Evolutionary conservation across 306 rosid genomes (phyloP), one percentile per base, ranked within the genome.

Genomic region (Astragalus membranaceus): DNA sequence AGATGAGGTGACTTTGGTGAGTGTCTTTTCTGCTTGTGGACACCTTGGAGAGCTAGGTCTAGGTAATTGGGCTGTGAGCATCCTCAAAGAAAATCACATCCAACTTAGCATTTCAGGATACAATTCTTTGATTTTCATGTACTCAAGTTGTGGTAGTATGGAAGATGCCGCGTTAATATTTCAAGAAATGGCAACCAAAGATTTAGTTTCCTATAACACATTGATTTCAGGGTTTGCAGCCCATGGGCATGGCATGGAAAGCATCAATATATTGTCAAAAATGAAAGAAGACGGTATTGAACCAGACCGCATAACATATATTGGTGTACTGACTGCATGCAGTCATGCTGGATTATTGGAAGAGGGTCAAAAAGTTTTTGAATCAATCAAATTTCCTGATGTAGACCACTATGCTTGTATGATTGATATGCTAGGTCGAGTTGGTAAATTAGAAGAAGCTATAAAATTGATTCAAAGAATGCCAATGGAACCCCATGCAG

Each of bases 11-110:
- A 88, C 95, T 32, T 64, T 82, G 85, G 88, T 81, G 46, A 84
- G 88, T 80, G 88, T 84, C 61, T 71, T 88, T 41, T 84, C 95
- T 49, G 89, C 91, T 7, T 86, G 95, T 80, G 91, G 86, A 66
- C 95, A 86, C 82, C 80, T 88, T 51, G 89, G 89, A 69, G 86
- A 83, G 7, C 75, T 82, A 69, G 81, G 82, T 53, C 74, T 86
- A 37, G 86, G 95, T 67, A 78, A 80, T 48, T 88, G 91, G 95
- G 82, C 74, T n/a, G 51, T 84, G 75, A 82, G 68, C 61, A 48
- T 78, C 56, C 69, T 80, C 16, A 57, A 15, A 15, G 84, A 82
- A 73, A 73, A 76, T 43, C 72, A 69, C 53, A 86, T 86, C 62
- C 79, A 23, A 60, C 79, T 82, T 64, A 70, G 82, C 60, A 64